These are phyloP conservation scores for Sisymbrium irio DNA, from an alignment of 345 rosid genomes.

Conservation along the genomic window DNA sequence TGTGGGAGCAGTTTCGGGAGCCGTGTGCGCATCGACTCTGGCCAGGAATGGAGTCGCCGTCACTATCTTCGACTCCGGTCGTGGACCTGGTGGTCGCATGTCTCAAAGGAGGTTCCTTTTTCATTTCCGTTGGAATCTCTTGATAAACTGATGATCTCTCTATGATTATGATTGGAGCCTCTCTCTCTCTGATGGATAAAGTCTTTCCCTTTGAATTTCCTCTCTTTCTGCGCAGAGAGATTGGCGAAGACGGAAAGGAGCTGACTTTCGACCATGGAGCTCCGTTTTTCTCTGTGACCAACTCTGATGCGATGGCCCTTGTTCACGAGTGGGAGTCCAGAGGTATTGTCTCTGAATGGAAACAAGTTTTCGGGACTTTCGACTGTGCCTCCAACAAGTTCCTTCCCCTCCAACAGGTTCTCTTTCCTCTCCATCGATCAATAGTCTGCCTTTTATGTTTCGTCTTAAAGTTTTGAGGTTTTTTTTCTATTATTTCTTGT, in stretches of 20 bases:
- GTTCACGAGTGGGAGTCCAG: constrained; percentile 68
- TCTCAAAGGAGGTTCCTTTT: constrained; percentile 72
- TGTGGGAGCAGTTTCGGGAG: constrained; percentile 60
- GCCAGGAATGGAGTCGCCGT: constrained; percentile 72
- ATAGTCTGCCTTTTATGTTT: not conserved
- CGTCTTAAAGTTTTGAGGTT: not conserved
- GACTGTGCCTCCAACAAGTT: constrained; percentile 57
- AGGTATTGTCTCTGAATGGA: constrained; percentile 76
- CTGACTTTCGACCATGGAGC: constrained; percentile 84
- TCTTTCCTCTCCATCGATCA: not conserved
- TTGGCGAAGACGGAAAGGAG: constrained; percentile 61
- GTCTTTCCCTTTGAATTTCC: not conserved
- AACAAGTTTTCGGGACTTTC: constrained; percentile 53
- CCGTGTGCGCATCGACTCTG: constrained; percentile 78
- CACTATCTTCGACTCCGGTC: constrained; percentile 71
- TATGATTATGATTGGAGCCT: too few species aligned
- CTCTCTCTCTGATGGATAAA: not conserved
- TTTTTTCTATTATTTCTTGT: too few species aligned
- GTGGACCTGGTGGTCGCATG: constrained; percentile 91
- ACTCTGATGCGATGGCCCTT: constrained; percentile 50
- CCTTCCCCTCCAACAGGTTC: constrained; percentile 51
- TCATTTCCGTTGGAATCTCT: not conserved
- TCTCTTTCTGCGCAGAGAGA: constrained; percentile 47
- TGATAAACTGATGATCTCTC: not conserved
- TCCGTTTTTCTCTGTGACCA: constrained; percentile 57